phyloP scores from a whole-genome alignment of 192 early-diverging fungal species.

The Lobosporangium transversale region DNA sequence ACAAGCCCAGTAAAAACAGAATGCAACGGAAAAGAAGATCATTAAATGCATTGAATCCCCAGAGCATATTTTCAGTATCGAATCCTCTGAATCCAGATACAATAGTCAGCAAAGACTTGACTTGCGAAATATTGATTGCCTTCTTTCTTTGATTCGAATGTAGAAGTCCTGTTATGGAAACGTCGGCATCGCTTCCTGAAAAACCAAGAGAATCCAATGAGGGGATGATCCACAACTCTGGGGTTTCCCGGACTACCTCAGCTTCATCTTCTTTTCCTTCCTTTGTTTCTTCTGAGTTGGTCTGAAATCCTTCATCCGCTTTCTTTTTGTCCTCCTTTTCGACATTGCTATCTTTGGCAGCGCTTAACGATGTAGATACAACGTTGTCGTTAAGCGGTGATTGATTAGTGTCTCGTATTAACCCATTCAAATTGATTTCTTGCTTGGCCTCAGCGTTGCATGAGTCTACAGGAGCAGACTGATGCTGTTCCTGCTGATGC shows the following conservation, averaged over 20 bases:
- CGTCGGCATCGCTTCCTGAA: neutral
- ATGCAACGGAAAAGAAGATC: constrained; percentile 50
- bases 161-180: neutral
- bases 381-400: neutral
- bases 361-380: neutral
- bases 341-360: neutral
- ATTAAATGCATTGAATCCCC: constrained; percentile 47
- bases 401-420: constrained; percentile 8
- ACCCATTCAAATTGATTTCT: neutral
- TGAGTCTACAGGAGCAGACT: neutral
- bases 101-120: constrained; percentile 11
- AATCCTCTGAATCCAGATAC: constrained; percentile 31
- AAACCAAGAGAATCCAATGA: constrained; percentile 15
- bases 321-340: neutral
- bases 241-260: constrained; percentile 8
- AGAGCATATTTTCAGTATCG: constrained; percentile 29
- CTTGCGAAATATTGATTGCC: constrained; percentile 40
- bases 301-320: too few species aligned
- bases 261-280: neutral
- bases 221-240: constrained; percentile 35
- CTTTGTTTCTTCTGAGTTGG: neutral
- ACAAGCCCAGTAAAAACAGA: constrained; percentile 36
- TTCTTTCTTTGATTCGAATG: neutral
- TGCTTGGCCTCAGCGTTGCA: neutral
- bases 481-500: neutral